phyloP scores from a whole-genome alignment of 2,329 filamentous ascomycete genomes.

The Clonostachys solani region DNA sequence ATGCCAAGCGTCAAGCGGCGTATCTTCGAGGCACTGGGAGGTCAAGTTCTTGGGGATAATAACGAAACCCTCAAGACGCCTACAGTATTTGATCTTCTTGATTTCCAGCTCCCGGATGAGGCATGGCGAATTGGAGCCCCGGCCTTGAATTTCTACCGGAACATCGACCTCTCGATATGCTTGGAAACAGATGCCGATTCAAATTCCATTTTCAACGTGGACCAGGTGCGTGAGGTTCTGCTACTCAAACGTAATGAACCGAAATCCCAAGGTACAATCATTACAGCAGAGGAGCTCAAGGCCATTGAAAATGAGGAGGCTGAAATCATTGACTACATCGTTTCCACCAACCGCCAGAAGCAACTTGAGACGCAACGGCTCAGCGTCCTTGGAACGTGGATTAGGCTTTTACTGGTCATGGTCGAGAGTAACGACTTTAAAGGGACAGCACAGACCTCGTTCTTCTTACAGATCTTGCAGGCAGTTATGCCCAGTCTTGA shows the following conservation, averaged over 20 bases:
- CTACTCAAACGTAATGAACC: slow-evolving; percentile 63
- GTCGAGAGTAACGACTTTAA: slow-evolving; percentile 79
- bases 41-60: slow-evolving; percentile 63
- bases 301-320: slow-evolving; percentile 54
- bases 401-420: slow-evolving; percentile 78
- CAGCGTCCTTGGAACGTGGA: slow-evolving; percentile 76
- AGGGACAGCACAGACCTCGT: slow-evolving; percentile 64
- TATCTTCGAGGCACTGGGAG: slow-evolving; percentile 71
- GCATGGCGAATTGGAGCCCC: slow-evolving; percentile 49
- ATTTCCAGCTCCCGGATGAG: slow-evolving; percentile 64
- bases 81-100: slow-evolving; percentile 87
- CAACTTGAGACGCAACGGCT: slow-evolving; percentile 55
- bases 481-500: slow-evolving; percentile 86
- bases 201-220: slow-evolving; percentile 60
- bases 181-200: slow-evolving; percentile 54
- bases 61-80: slow-evolving; percentile 64
- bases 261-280: slow-evolving; percentile 40
- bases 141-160: slow-evolving; percentile 54
- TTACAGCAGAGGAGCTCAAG: slow-evolving; percentile 42
- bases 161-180: slow-evolving; percentile 65
- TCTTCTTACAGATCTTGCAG: slow-evolving; percentile 83
- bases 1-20: slow-evolving; percentile 67
- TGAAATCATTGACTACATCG: slow-evolving; percentile 55
- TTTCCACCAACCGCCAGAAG: slow-evolving; percentile 58
- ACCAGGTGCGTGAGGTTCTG: slow-evolving; percentile 70